Evolutionary conservation across 495 filamentous ascomycete genomes (phyloP), one percentile per base, ranked within the genome.

Genomic region (Schizothecium vesticola): DNA sequence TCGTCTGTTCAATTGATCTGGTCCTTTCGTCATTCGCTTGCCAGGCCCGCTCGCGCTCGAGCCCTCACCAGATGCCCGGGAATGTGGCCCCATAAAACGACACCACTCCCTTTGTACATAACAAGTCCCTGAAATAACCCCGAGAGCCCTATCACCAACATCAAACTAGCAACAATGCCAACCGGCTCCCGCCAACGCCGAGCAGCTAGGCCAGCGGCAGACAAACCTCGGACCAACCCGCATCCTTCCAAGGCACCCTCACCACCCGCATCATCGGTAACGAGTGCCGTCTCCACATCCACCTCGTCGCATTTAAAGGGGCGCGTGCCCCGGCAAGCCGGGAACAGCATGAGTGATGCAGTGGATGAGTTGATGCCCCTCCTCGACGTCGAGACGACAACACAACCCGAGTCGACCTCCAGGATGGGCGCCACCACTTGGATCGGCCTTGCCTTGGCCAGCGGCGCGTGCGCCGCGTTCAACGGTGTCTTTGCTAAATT

Each of bases 401-500:
- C 26, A 19, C 23, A 43, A 19, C 23, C 51, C 21, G 43, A 51
- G 19, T 3, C 56, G 28, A 11, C 36, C 24, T 25, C 56, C 23
- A 56, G 10, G 43, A 65, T 55, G 33, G 36, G 13, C 10, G 65
- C 64, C 8, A 56, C n/a, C 61, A 71, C 78, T 11, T 83, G 95
- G 95, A 85, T 97, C 67, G 76, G 92, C 64, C 86, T 94, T 59
- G 93, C 95, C 26, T 72, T 96, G 43, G 87, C 91, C 55, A 95
- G 91, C 77, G 95, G 95, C 43, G 88, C 90, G 10, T 97, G 93
- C 77, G 95, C 95, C 16, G 92, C 93, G 43, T 87, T 95, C 72
- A 99, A 99, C 73, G 94, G 95, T 31, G 90, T 97, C 25, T 99
- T 98, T 80, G 95, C 95, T 0, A 99, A 97, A 78, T 81, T 99